Base-by-base conservation (phyloP, 345 rosid genomes). In the Laguncularia racemosa region DNA sequence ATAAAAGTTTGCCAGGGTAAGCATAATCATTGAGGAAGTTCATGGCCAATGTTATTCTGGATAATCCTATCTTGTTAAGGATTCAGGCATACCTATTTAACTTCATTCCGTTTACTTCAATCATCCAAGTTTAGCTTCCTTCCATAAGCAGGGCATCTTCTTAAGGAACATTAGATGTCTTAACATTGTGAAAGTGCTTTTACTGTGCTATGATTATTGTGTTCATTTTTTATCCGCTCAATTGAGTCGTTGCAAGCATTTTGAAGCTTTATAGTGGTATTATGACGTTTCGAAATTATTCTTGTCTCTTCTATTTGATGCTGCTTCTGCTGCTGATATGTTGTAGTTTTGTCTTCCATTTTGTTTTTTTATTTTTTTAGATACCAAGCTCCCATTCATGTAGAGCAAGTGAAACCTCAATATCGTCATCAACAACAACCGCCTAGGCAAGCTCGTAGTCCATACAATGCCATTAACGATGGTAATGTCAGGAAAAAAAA, bases 1-100 rank as follows among this genome's bases (percentile, higher is more conserved):
- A 89, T 70, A 70, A 50, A 38, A 64, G 71, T 63, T 86, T 92
- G 63, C 81, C 90, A 33, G 99, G 99, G 99, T 89, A 80, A 74
- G 87, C 67, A 65, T 11, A 17, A 58, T 52, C 46, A 16, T 47
- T 10, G 1, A 33, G 40, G 40, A 33, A 33, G 11, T 33, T 33
- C 11, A 33, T 1, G 7, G 40, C 9, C 7, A 33, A 7, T 23
- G 5, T 9, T 9, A 33, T 33, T 33, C 40, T 9, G 1, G 9
- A 33, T 33, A 3, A 33, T 33, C 11, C 11, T 33, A 33, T 33
- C 11, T 7, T 33, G 28, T 33, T 7, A 33, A 33, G 40, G 9
- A 7, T 33, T 33, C 40, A 33, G 7, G 4, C 9, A 7, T 33
- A 10, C 1, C 9, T 0, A 9, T 33, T 33, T 33, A 33, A 10